Base-by-base conservation (phyloP, 2,329 filamentous ascomycete species). In the Seiridium cupressi region DNA sequence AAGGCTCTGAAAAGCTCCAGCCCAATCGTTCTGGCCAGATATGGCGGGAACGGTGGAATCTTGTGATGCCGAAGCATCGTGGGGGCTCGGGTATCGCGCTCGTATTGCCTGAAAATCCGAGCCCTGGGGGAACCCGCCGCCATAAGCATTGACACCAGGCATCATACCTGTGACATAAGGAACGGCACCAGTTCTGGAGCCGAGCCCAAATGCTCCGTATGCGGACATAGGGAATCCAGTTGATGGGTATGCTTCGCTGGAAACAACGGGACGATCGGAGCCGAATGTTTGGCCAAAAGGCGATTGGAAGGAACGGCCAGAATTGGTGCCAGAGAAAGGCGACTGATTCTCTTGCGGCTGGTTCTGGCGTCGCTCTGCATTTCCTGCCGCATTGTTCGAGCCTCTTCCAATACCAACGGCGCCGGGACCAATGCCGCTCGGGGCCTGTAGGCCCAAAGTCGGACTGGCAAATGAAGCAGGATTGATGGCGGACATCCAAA, bases 401-500 rank as follows among this genome's bases (percentile, higher is more conserved):
- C 76, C 74, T 70, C 87, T 78, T 60, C 79, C 80, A 7, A 83
- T 80, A 51, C 82, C 83, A n/a, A 91, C 83, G 32, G 87, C 86
- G 32, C 87, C 88, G 7, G 86, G 86, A 0, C 86, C 85, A 66
- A 90, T 82, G 35, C 85, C 85, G 63, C 86, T 88, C 1, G 89
- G 87, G 2, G 88, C 86, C 71, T 89, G 88, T 31, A 93, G 79
- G 34, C 89, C 89, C 54, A 91, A 80, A 3, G 87, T 87, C 18
- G 91, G 90, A 63, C 88, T 93, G 32, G 91, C 91, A 74, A 98
- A 97, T 0, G 94, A 97, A 4, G 94, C 95, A 6, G 95, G 95
- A 73, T 99, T 99, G 75, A 99, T 96, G 3, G 95, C 95, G 4
- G 94, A 98, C 92, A 99, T 97, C 95, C 95, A 99, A 69, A 99